These are phyloP conservation scores for Cercospora sp. DNA, from an alignment of 2,329 filamentous ascomycete species.

Conservation along the genomic window DNA sequence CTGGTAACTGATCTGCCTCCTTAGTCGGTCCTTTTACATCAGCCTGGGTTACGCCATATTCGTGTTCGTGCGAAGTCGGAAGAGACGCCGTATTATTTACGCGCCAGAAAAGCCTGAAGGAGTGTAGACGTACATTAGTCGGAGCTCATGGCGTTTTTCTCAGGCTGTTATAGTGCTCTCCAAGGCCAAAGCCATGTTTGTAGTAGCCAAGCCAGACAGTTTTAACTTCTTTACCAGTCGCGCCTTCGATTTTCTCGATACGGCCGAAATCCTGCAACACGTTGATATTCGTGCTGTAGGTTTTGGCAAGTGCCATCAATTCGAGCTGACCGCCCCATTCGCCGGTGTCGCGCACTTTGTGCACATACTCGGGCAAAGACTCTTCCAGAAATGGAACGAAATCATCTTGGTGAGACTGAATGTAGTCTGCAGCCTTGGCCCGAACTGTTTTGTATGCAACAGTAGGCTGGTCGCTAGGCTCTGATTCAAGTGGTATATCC, in stretches of 20 bases:
- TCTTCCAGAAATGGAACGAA: slow-evolving; percentile 88
- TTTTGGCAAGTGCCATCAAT: slow-evolving; percentile 77
- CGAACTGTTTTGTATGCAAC: slow-evolving; percentile 66
- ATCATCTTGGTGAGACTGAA: slow-evolving; percentile 70
- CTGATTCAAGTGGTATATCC: slow-evolving; percentile 45
- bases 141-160: slow-evolving; percentile 36
- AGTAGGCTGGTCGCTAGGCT: slow-evolving; percentile 20
- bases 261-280: slow-evolving; percentile 80
- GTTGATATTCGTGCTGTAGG: slow-evolving; percentile 76
- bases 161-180: slow-evolving; percentile 96
- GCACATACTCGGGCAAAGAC: slow-evolving; percentile 69
- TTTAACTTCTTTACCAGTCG: slow-evolving; percentile 40
- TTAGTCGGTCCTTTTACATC: slow-evolving; percentile 16
- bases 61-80: slow-evolving; percentile 14
- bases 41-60: slow-evolving; percentile 13
- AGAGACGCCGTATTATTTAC: not conserved
- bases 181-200: slow-evolving; percentile 86
- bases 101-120: not conserved
- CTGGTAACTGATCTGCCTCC: not conserved
- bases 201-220: slow-evolving; percentile 94
- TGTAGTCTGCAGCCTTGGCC: slow-evolving; percentile 73
- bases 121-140: not conserved
- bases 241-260: slow-evolving; percentile 68
- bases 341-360: slow-evolving; percentile 78
- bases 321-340: slow-evolving; percentile 97